Base-by-base conservation (phyloP, 1,284 basidiomycete genomes). In the Xerocomus amazonicus region DNA sequence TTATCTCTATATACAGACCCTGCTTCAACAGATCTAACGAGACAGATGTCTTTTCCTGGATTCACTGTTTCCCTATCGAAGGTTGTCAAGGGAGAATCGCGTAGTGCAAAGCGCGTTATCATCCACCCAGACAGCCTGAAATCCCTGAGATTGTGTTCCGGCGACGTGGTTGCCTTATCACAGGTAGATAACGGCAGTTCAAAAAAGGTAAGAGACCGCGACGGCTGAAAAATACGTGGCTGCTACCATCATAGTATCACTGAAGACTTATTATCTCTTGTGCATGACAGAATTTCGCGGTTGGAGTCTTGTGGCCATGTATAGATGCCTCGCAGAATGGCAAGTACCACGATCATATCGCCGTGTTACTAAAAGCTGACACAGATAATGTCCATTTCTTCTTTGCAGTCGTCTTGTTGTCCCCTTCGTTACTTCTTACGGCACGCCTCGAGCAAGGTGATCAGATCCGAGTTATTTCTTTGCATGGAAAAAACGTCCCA, bases 231-330 rank as follows among this genome's bases (percentile, higher is more conserved):
- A 50, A 23, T 48, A 33, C 46, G 28, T 43, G 37, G 36, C 29
- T 45, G 29, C 44, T 45, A 38, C 38, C 31, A 33, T 28, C 45
- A 41, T 16, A 19, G 3, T 44, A 33, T 49, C 50, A 48, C 48
- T 19, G 58, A 26, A 16, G 49, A 45, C 50, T 62, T 13, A 58
- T 56, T 60, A 51, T 39, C 40, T 45, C 47, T 41, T 34, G 8
- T 23, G 43, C 43, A 48, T 59, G 51, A 52, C 59, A 85, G 80
- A 62, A 71, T 38, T 83, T 83, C 66, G 77, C 82, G 14, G 72
- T 88, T 43, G 87, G 87, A 12, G 69, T 82, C 40, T 75, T 78
- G 56, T 90, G 87, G 87, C 85, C 87, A 9, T 84, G 81, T 27
- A 58, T 74, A 31, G 83, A 87, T 7, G 53, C 83, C 50, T 60